These are phyloP conservation scores for Psilocybe tampanensis DNA, from an alignment of 768 basidiomycete species.

Conservation along the genomic window DNA sequence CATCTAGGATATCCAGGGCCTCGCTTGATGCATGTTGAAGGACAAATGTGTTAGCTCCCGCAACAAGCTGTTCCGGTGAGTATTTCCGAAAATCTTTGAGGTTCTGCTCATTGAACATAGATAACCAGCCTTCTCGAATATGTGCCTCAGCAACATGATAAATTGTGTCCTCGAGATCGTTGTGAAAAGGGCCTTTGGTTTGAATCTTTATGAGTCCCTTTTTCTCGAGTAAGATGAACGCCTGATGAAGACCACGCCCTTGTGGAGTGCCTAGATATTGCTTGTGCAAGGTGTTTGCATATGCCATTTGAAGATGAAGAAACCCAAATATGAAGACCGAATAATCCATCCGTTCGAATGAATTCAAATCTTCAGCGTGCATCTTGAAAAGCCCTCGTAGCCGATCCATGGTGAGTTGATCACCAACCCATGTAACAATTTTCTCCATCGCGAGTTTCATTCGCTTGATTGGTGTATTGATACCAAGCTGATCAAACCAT, in stretches of 20 bases:
- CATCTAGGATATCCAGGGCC: constrained; percentile 24
- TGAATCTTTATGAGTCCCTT: constrained; percentile 26
- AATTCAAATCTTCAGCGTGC: constrained; percentile 37
- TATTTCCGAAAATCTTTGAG: constrained; percentile 27
- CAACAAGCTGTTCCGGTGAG: constrained; percentile 27
- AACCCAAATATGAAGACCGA: constrained; percentile 36
- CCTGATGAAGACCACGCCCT: constrained; percentile 28
- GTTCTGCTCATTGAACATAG: constrained; percentile 21
- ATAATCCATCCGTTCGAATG: constrained; percentile 39
- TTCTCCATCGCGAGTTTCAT: constrained; percentile 21
- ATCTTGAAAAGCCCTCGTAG: constrained; percentile 38
- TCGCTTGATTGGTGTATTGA: constrained; percentile 19
- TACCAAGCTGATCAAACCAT: constrained; percentile 30
- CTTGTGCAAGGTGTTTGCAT: constrained; percentile 39
- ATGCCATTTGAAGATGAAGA: constrained; percentile 44
- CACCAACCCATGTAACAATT: constrained; percentile 35
- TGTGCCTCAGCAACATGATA: constrained; percentile 39
- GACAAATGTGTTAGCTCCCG: constrained; percentile 29
- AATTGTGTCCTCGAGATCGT: constrained; percentile 37
- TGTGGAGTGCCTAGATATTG: constrained; percentile 39
- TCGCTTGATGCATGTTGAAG: constrained; percentile 29
- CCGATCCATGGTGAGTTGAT: constrained; percentile 37
- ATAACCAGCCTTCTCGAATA: constrained; percentile 34
- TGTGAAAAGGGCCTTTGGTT: constrained; percentile 35
- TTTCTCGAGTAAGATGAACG: constrained; percentile 30